Percentiles rank a stretch among this genome's conserved stretches.
These are phyloP conservation scores for Russula olivacea DNA, from an alignment of 768 basidiomycete genomes.

Conservation along the genomic window DNA sequence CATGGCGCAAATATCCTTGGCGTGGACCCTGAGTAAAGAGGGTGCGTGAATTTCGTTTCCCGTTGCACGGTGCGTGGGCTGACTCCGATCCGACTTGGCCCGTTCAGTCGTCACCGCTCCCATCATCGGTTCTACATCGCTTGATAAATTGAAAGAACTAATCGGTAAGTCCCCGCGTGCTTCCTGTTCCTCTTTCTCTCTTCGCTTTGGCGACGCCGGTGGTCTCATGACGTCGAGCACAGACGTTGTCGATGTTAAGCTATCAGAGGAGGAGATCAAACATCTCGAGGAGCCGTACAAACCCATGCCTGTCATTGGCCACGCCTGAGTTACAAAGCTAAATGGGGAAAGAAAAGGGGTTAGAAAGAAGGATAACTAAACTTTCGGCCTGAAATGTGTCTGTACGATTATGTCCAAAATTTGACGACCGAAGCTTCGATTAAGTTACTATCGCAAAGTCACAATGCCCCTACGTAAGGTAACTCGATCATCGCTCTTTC, in stretches of 20 bases:
- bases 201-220: not conserved
- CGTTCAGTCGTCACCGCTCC: slow-evolving; percentile 31
- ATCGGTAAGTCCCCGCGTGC: slow-evolving; percentile 23
- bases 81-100: not conserved
- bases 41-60: slow-evolving; percentile 20
- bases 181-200: not conserved
- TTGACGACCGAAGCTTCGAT: not conserved
- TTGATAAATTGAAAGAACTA: slow-evolving; percentile 33
- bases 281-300: slow-evolving; percentile 37
- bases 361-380: not conserved
- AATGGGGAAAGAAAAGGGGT: not conserved
- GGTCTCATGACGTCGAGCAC: not conserved
- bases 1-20: slow-evolving; percentile 39
- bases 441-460: not conserved
- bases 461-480: not conserved
- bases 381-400: not conserved
- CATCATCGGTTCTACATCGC: slow-evolving; percentile 35
- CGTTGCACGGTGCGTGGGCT: not conserved
- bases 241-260: slow-evolving; percentile 33
- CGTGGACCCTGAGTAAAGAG: slow-evolving; percentile 32
- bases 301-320: slow-evolving; percentile 19
- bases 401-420: not conserved
- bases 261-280: slow-evolving; percentile 39
- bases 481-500: not conserved
- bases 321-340: not conserved